Base-by-base conservation (phyloP, 257 asterid species). In the Knoxia roxburghii region DNA sequence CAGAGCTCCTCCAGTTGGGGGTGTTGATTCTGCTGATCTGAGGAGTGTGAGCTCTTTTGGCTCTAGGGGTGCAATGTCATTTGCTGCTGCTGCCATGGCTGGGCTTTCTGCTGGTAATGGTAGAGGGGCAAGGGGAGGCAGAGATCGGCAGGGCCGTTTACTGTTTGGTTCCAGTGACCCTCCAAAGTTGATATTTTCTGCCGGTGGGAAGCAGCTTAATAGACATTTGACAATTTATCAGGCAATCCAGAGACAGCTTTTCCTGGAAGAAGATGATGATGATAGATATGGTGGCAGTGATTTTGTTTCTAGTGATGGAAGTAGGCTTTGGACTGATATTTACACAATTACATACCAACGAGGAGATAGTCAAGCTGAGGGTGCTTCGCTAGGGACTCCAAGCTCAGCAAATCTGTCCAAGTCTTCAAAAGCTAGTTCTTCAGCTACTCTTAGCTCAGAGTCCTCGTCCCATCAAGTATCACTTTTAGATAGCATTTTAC, bases 61-160 rank as follows among this genome's bases (percentile, higher is more conserved):
- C 73, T 87, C 96, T 27, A 87, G 98, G 80, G 96, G 97, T 70
- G 95, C 95, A 69, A 85, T 91, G 96, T 87, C 98, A 66, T 94
- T 90, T 82, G 97, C 97, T 49, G 99, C 99, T 67, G 97, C 96
- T 72, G 94, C 99, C 27, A 94, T 94, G 99, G 96, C 96, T 73
- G 99, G 99, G 21, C 88, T 87, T 74, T 86, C 91, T 45, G 85
- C 98, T 57, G 86, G 89, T 61, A 89, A 80, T 65, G 83, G 84
- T 72, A 82, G 94, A 86, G 96, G 95, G 74, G 75, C 78, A 70
- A 85, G 93, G 71, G 97, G 89, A 37, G 84, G 81, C 76, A 85
- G 92, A 82, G 92, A 90, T 76, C 78, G 89, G 56, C 81, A 77
- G 1, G 97, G 92, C 1, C 92, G 81, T 30, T 87, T 82, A 48